phyloP scores from a whole-genome alignment of 495 filamentous ascomycete species.

The Neurospora sp. region DNA sequence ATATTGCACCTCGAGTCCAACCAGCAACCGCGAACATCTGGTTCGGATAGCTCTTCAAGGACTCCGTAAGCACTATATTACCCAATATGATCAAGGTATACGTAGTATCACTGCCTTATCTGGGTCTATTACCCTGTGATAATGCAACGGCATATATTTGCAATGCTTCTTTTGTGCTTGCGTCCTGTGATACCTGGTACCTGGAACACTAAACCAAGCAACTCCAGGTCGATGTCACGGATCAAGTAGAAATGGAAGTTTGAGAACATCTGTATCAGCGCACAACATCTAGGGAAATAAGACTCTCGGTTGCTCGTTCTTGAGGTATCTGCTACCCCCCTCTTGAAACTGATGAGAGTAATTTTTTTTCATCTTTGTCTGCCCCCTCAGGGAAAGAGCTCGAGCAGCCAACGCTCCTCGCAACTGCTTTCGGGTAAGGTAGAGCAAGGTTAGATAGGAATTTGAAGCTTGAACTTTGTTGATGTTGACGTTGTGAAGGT shows the following conservation, averaged over 20 bases:
- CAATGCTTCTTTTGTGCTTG: neutral
- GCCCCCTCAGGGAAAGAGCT: neutral
- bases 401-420: neutral
- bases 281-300: neutral
- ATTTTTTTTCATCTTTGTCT: too few species aligned
- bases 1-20: neutral
- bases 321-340: neutral
- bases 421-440: neutral
- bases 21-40: neutral
- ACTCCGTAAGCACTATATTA: neutral
- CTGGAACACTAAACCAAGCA: neutral
- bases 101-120: neutral
- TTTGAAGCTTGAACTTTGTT: neutral
- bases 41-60: neutral
- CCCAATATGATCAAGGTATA: neutral
- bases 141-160: neutral
- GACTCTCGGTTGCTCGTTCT: neutral
- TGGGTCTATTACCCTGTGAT: neutral
- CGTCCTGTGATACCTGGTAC: neutral
- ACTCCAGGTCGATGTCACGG: neutral
- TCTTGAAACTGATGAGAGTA: neutral
- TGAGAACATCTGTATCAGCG: neutral
- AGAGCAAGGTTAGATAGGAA: neutral
- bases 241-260: neutral
- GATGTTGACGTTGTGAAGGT: neutral